A percentile compares a stretch with the other conserved stretches of the same genome.
Evolutionary conservation across 169 alveolate genomes (phyloP).

Genomic region (Eimeria praecox): DNA sequence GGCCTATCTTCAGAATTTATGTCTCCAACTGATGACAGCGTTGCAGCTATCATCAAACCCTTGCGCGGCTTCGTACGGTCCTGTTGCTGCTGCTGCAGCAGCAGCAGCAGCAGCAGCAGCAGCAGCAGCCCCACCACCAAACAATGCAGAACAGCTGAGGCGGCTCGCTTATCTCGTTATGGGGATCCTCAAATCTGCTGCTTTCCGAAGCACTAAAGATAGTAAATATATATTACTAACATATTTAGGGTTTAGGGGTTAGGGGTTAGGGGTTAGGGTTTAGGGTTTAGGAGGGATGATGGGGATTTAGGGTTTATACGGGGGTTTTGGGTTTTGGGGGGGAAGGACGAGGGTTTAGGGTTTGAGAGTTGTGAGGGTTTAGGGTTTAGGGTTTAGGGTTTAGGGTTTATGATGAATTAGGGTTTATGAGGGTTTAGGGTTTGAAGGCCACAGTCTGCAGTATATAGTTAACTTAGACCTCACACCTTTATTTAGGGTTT

Average conservation of each 20-base stretch:
- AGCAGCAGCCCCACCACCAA: not conserved
- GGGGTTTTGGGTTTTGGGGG: too few relatives aligned
- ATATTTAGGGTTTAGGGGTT: not conserved
- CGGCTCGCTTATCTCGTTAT: conserved; percentile 41
- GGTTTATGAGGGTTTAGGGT: too few relatives aligned
- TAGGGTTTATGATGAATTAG: too few relatives aligned
- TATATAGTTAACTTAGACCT: too few relatives aligned
- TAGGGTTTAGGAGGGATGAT: not conserved
- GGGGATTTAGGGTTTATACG: not conserved
- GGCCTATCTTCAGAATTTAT: conserved; percentile 40
- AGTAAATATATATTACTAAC: not conserved
- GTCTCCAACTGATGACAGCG: conserved; percentile 56
- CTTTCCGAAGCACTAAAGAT: conserved; percentile 63
- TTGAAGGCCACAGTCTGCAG: too few relatives aligned
- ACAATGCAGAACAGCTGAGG: conserved; percentile 4
- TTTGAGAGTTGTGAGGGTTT: too few relatives aligned
- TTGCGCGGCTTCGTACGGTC: not conserved
- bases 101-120: conserved; percentile 18
- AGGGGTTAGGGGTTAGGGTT: not conserved
- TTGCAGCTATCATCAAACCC: conserved; percentile 20
- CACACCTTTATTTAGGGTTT: too few relatives aligned
- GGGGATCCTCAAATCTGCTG: conserved; percentile 68
- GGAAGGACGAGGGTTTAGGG: too few relatives aligned
- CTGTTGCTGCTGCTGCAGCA: conserved; percentile 25
- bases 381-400: too few relatives aligned